Evolutionary conservation across 345 rosid species (phyloP), one percentile per base, ranked within the genome.

Genomic region (Acer negundo): DNA sequence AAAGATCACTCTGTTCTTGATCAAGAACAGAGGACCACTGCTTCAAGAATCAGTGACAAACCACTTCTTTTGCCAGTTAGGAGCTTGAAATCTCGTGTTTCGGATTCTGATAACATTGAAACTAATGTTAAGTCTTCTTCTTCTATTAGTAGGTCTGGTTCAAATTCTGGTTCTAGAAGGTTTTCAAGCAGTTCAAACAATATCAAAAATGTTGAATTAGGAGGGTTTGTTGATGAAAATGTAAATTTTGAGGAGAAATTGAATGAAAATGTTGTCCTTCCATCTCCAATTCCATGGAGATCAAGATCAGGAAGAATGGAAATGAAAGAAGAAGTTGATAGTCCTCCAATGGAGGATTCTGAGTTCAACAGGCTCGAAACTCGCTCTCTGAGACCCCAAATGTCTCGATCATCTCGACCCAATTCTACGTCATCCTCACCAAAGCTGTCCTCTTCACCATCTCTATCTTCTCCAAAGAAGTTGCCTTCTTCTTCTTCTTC

Each of bases 221-320:
- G 77, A 63, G 82, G 77, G 17, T 70, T 44, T 66, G 88, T 86
- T 73, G 64, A 67, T 16, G 4, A 35, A 35, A n/a, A 56, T 13
- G 70, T 15, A 10, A 79, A 79, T 62, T 67, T 74, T 67, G 85
- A 63, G 75, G 83, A 79, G 58, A 77, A 80, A 61, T 31, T 77
- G 66, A 76, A 81, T 35, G 87, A 81, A 15, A 85, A 76, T 64
- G 84, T 87, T 72, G 98, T 87, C 22, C 97, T 96, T 84, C 97
- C 97, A 70, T 96, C 99, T 46, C 99, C 99, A 23, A 89, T 94
- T 76, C 99, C 99, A 9, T 96, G 99, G 99, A 83, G 91, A 44
- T 90, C 99, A 69, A 87, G 97, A 76, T 94, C 97, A 19, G 93
- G 93, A n/a, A 86, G 89, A 79, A 74, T 89, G 84, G 92, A 89